Evolutionary conservation across 2,329 filamentous ascomycete species (phyloP), one percentile per base, ranked within the genome.

Genomic region (Fusarium hostae): DNA sequence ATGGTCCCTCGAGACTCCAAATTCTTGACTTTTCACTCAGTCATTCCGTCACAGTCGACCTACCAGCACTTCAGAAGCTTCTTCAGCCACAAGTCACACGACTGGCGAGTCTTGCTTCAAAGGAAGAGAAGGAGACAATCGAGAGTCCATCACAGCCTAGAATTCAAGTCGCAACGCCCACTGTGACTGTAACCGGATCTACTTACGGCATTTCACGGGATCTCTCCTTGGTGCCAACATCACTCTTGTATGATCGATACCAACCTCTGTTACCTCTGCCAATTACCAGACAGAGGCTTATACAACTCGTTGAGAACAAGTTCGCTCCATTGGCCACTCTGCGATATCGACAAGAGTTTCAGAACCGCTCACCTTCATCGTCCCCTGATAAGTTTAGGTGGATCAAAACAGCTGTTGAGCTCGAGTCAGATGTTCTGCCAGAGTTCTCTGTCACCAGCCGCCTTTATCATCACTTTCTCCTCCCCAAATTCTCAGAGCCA

Each of bases 21-120:
- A 76, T 82, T 4, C 56, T 84, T 41, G 83, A 84, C 69, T 82
- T 84, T 66, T 73, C 79, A 4, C 68, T 85, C 12, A 80, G 80
- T 26, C 82, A 84, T 56, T 80, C 81, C 6, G 72, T 81, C 16
- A 80, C 81, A 7, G 72, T 82, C 8, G 76, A 76, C 1, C 58
- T 84, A 11, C 82, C 83, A 0, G 66, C 61, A 1, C 45, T 84
- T 20, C 78, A 79, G 9, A 67, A 68, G 5, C 56, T 76, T 15
- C 62, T 79, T 2, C 75, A 80, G 26, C 74, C 73, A 24, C 66
- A 74, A 22, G 70, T 78, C 3, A 57, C 66, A 16, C 66, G 68
- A 13, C 63, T 80, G 2, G 74, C 79, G 44, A 75, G 68, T 34
- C 48, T 74, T 6, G 55, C 75, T 8, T 40, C 61, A 1, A 68